Percentiles rank a stretch among this genome's conserved stretches.
Evolutionary conservation across 164 flowering plant species (phyloP).

Genomic region (Piper longum): DNA sequence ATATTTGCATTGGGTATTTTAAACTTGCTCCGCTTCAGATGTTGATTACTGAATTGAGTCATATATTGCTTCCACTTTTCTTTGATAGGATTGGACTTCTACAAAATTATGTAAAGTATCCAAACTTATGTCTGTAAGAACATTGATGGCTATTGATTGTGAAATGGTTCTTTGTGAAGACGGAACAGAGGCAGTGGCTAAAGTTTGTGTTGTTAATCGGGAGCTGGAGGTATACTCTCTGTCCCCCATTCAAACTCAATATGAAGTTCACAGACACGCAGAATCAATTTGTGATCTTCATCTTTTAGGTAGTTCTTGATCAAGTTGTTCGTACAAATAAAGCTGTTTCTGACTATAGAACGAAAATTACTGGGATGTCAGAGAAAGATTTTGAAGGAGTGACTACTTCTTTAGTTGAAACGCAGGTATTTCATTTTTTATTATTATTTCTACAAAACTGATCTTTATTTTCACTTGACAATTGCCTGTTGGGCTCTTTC

Average conservation of each 20-base stretch:
- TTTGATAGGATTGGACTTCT: conserved; percentile 58
- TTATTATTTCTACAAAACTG: no score
- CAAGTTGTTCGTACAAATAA: conserved; percentile 62
- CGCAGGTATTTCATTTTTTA: conserved; percentile 41
- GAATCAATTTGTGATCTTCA: no score
- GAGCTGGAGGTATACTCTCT: conserved; percentile 43
- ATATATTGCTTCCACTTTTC: conserved; percentile 4
- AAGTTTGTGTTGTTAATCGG: conserved; percentile 70
- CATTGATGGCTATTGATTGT: conserved; percentile 81
- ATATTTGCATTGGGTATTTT: no score
- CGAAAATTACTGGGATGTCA: conserved; percentile 62
- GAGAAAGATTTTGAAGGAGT: conserved; percentile 58
- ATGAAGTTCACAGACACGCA: no score
- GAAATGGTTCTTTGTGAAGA: conserved; percentile 99
- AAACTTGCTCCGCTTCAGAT: no score
- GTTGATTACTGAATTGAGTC: no score
- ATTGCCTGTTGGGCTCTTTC: no score
- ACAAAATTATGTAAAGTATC: conserved; percentile 34
- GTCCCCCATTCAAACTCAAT: neutral
- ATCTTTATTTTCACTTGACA: no score
- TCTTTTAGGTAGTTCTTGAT: conserved; percentile 57
- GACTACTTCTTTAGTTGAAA: conserved; percentile 43
- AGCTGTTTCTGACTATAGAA: conserved; percentile 66
- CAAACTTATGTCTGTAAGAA: conserved; percentile 27
- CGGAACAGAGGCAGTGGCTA: conserved; percentile 78